These are phyloP conservation scores for Pseudonitzschia multistriata DNA, from an alignment of 108 stramenopile genomes.

Conservation along the genomic window DNA sequence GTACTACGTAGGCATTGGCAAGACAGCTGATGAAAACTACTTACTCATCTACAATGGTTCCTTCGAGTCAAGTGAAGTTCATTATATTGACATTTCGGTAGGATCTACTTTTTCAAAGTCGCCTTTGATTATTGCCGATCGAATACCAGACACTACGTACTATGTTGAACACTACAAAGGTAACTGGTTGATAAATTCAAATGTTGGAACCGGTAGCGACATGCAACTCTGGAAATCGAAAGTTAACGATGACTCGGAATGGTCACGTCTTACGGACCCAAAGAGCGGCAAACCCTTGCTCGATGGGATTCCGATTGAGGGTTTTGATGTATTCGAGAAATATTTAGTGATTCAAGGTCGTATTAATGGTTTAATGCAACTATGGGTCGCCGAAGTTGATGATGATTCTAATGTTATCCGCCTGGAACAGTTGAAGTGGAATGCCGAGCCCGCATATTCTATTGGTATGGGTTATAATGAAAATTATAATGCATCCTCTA, in stretches of 20 bases:
- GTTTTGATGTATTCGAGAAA: constrained; percentile 39
- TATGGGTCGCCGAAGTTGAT: constrained; percentile 39
- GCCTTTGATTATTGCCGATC: constrained; percentile 41
- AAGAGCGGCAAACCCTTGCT: neutral
- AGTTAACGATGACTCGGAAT: neutral
- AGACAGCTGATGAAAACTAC: constrained; percentile 55
- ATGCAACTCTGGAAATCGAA: constrained; percentile 39
- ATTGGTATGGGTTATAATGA: neutral
- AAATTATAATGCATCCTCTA: neutral
- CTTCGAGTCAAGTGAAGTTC: constrained; percentile 81
- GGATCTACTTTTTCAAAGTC: neutral
- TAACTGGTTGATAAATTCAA: constrained; percentile 61
- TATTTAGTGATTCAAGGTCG: constrained; percentile 49
- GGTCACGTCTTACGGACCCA: neutral
- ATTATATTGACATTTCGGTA: constrained; percentile 58
- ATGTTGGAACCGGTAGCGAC: constrained; percentile 42
- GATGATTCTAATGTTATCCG: neutral
- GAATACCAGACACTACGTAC: constrained; percentile 56
- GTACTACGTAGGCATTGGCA: constrained; percentile 51
- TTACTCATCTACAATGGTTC: constrained; percentile 48
- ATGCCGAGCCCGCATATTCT: neutral
- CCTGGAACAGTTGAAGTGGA: neutral
- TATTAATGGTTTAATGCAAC: constrained; percentile 49
- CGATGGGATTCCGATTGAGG: constrained; percentile 32
- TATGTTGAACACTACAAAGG: constrained; percentile 60